Evolutionary conservation across 2,329 filamentous ascomycete species (phyloP).

Genomic region (Cladobotryum protrusum): DNA sequence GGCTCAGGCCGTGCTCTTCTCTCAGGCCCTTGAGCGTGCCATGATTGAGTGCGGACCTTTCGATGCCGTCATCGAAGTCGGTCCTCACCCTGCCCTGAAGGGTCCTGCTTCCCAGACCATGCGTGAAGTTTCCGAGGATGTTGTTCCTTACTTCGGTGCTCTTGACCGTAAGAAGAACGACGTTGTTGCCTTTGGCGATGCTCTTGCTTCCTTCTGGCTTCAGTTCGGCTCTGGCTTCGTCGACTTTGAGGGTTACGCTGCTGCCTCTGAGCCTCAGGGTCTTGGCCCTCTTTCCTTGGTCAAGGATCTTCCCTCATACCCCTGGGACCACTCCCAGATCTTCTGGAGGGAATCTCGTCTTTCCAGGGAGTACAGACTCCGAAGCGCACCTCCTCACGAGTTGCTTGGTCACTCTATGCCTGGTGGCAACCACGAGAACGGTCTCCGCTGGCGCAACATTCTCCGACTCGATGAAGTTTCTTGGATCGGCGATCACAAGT

Average conservation of each 20-base stretch:
- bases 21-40: neutral
- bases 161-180: neutral
- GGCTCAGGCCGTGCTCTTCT: neutral
- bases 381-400: constrained; percentile 23
- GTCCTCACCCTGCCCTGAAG: constrained; percentile 2
- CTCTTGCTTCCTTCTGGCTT: neutral
- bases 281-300: neutral
- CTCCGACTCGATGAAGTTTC: constrained; percentile 20
- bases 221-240: neutral
- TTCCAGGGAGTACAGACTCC: neutral
- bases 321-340: constrained; percentile 1
- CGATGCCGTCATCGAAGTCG: neutral
- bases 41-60: constrained; percentile 1
- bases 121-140: neutral
- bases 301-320: constrained; percentile 1
- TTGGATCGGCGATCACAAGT: constrained; percentile 35
- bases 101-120: constrained; percentile 1
- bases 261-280: neutral
- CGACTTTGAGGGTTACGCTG: neutral
- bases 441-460: constrained; percentile 21
- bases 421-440: constrained; percentile 1
- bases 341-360: constrained; percentile 2
- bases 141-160: neutral
- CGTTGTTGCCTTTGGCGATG: neutral
- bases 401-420: constrained; percentile 26